phyloP scores from a whole-genome alignment of 2,329 filamentous ascomycete genomes.

The Colletotrichum cereale region DNA sequence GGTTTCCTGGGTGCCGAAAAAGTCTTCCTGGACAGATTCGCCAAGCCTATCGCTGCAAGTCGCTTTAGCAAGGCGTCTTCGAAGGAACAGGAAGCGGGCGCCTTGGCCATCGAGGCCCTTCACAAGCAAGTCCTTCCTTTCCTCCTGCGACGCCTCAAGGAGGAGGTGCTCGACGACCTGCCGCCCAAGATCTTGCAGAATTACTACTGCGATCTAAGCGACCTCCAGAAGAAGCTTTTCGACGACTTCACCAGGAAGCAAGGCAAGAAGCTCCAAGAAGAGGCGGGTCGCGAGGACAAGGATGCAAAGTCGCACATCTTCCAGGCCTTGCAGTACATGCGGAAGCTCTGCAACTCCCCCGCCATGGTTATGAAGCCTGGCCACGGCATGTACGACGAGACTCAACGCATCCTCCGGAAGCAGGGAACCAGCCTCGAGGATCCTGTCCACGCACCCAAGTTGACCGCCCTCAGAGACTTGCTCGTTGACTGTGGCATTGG shows the following conservation, averaged over 20 bases:
- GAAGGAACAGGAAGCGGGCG: slow-evolving; percentile 97
- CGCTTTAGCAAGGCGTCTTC: slow-evolving; percentile 97
- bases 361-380: slow-evolving; percentile 95
- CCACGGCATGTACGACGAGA: slow-evolving; percentile 90
- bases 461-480: slow-evolving; percentile 89
- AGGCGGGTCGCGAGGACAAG: slow-evolving; percentile 87
- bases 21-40: slow-evolving; percentile 95
- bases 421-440: slow-evolving; percentile 88
- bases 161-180: slow-evolving; percentile 95
- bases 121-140: slow-evolving; percentile 99
- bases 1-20: slow-evolving; percentile 95
- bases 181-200: slow-evolving; percentile 99
- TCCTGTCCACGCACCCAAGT: slow-evolving; percentile 89
- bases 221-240: slow-evolving; percentile 93
- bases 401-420: slow-evolving; percentile 82
- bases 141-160: slow-evolving; percentile 93
- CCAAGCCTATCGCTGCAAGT: slow-evolving; percentile 93
- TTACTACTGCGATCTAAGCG: slow-evolving; percentile 98
- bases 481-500: slow-evolving; percentile 99
- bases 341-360: slow-evolving; percentile 97
- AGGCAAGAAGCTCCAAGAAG: slow-evolving; percentile 85
- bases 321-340: slow-evolving; percentile 99
- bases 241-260: slow-evolving; percentile 97
- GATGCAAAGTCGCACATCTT: slow-evolving; percentile 98
- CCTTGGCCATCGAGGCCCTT: slow-evolving; percentile 95